Base-by-base conservation (phyloP, 305 asterid genomes). In the Striga hermonthica region DNA sequence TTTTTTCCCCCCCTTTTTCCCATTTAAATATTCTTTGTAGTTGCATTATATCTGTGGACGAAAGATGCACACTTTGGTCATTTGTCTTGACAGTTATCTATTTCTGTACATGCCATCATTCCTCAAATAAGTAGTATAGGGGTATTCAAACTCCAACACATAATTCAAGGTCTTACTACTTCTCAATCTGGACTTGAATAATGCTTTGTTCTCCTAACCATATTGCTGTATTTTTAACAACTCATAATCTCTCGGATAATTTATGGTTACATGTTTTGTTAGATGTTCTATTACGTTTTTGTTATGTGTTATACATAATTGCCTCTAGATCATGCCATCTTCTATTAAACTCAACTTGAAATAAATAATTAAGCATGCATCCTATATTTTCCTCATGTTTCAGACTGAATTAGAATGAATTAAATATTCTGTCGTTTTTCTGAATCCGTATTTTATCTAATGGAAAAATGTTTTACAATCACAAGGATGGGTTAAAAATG, bases 401-500 rank as follows among this genome's bases (percentile, higher is more conserved):
- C 31, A 22, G 31, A 22, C 31, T 22, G 31, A 22, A 22, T 22
- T 22, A 22, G 31, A 22, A 22, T 22, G 31, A 22, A 22, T 22
- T 22, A 22, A 22, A 22, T 2, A 22, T 22, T 22, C 31, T 52
- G 22, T 52, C 36, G 31, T 53, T 36, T 28, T 76, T 6, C 53
- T 22, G 31, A 36, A 54, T 47, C 54, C 69, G 64, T 57, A 11
- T 79, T 74, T 62, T 28, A 69, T 67, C 71, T 76, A 75, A 67
- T 77, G 57, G 62, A 64, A 82, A 63, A 37, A 70, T 72, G 74
- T 65, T 69, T 69, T 68, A 54, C 64, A 57, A 77, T 66, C 75
- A 50, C 57, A 78, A 93, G 99, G 99, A 88, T 78, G 97, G 99
- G 65, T 70, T 86, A 88, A 93, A 93, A 86, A 93, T 93, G 99